A percentile compares a stretch with the other conserved stretches of the same genome.
phyloP scores from a whole-genome alignment of 2,329 filamentous ascomycete genomes.

The Didymellaceae sp. region DNA sequence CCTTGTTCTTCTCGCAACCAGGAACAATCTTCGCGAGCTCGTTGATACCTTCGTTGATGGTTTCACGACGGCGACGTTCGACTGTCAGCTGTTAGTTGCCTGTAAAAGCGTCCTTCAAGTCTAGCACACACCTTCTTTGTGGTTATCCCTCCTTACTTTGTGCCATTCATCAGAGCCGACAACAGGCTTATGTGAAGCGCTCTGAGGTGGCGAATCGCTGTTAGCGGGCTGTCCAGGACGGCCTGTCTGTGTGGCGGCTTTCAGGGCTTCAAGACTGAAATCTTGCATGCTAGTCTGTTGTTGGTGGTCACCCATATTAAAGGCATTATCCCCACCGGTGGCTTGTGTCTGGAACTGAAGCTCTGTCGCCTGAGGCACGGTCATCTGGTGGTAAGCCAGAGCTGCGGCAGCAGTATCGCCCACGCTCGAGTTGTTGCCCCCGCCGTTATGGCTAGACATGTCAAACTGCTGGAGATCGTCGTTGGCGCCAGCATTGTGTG shows the following conservation, averaged over 20 bases:
- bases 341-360: slow-evolving; percentile 57
- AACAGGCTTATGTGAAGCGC: slow-evolving; percentile 68
- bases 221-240: slow-evolving; percentile 51
- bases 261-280: slow-evolving; percentile 57
- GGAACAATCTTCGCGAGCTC: slow-evolving; percentile 97
- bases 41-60: slow-evolving; percentile 98
- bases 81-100: slow-evolving; percentile 62
- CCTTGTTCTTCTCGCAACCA: slow-evolving; percentile 98
- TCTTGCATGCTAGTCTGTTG: slow-evolving; percentile 49
- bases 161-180: slow-evolving; percentile 99
- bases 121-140: slow-evolving; percentile 83
- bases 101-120: background rate
- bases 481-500: slow-evolving; percentile 51
- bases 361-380: slow-evolving; percentile 62
- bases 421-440: slow-evolving; percentile 56
- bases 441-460: slow-evolving; percentile 58
- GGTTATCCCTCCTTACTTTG: slow-evolving; percentile 94
- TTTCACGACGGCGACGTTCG: slow-evolving; percentile 93
- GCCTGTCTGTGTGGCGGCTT: slow-evolving; percentile 55
- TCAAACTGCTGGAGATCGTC: slow-evolving; percentile 53
- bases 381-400: slow-evolving; percentile 62
- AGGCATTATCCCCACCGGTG: slow-evolving; percentile 53
- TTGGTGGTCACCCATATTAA: slow-evolving; percentile 53
- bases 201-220: slow-evolving; percentile 47
- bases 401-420: slow-evolving; percentile 67